phyloP scores from a whole-genome alignment of 1,284 basidiomycete genomes.

The Butyriboletus regius region DNA sequence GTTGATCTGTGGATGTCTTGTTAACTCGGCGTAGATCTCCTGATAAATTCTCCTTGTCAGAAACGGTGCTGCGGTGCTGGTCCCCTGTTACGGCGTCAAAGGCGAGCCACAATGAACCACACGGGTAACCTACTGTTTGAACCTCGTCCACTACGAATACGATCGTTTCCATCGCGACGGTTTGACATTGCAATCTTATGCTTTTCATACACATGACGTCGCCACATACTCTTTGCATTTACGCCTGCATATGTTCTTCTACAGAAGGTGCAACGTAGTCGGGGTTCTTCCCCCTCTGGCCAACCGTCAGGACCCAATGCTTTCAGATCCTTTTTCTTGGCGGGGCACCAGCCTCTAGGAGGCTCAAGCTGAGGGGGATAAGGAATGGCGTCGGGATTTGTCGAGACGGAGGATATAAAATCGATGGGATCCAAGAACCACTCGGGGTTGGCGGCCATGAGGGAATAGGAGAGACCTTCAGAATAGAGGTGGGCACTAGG shows the following conservation, averaged over 20 bases:
- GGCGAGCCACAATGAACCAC: not conserved
- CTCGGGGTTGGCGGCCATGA: constrained; percentile 61
- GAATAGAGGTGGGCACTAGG: constrained; percentile 53
- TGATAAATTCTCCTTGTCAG: constrained; percentile 32
- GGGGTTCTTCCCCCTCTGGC: constrained; percentile 69
- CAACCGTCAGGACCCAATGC: constrained; percentile 57
- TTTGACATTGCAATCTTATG: constrained; percentile 81
- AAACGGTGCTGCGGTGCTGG: constrained; percentile 24
- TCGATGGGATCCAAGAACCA: constrained; percentile 69
- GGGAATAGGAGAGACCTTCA: constrained; percentile 59
- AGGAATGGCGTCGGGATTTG: constrained; percentile 46
- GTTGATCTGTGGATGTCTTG: constrained; percentile 19
- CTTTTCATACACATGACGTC: constrained; percentile 75
- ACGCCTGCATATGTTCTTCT: constrained; percentile 70
- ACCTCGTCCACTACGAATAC: constrained; percentile 49
- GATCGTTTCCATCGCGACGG: constrained; percentile 59
- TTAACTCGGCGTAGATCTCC: constrained; percentile 27
- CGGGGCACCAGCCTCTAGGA: constrained; percentile 72
- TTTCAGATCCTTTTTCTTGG: constrained; percentile 66
- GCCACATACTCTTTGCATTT: constrained; percentile 82
- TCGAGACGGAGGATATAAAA: constrained; percentile 47
- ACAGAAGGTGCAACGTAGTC: constrained; percentile 73
- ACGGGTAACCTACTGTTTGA: constrained; percentile 48
- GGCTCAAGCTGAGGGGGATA: constrained; percentile 71
- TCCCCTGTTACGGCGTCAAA: constrained; percentile 29